Percentiles rank a stretch among this genome's conserved stretches.
Conservation (phyloP, 2,329 filamentous ascomycete genomes). For the Aspergillus ochraceus region DNA sequence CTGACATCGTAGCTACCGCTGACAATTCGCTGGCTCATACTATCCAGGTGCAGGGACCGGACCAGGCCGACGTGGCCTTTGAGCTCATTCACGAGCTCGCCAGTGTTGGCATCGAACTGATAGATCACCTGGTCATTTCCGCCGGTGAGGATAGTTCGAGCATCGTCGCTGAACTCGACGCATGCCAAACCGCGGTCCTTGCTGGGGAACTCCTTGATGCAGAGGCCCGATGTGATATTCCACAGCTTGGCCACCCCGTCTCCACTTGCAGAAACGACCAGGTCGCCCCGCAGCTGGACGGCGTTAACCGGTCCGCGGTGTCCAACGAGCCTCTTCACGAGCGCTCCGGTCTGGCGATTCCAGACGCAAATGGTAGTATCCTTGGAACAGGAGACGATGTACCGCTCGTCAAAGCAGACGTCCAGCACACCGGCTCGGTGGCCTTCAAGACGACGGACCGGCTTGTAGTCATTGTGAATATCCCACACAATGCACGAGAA, state of each 20-base stretch:
- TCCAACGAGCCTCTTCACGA: slow-evolving; percentile 77
- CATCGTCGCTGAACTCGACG: slow-evolving; percentile 93
- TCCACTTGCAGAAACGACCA: slow-evolving; percentile 88
- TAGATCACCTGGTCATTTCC: slow-evolving; percentile 96
- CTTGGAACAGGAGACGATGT: slow-evolving; percentile 97
- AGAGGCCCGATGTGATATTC: slow-evolving; percentile 86
- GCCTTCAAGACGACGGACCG: slow-evolving; percentile 72
- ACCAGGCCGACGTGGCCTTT: slow-evolving; percentile 83
- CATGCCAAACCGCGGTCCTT: slow-evolving; percentile 94
- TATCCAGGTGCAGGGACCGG: slow-evolving; percentile 87
- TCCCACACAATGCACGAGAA: slow-evolving; percentile 89
- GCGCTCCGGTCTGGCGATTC: slow-evolving; percentile 75
- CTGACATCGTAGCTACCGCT: slow-evolving; percentile 94
- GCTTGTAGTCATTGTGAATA: slow-evolving; percentile 73
- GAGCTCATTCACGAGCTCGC: slow-evolving; percentile 77
- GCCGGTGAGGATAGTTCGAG: slow-evolving; percentile 87
- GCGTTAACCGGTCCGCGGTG: slow-evolving; percentile 94
- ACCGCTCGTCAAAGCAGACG: slow-evolving; percentile 84
- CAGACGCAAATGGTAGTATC: slow-evolving; percentile 92
- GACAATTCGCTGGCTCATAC: slow-evolving; percentile 78
- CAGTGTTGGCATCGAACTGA: slow-evolving; percentile 91
- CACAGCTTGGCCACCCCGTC: slow-evolving; percentile 93
- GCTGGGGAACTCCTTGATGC: slow-evolving; percentile 84
- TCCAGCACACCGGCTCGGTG: slow-evolving; percentile 91
- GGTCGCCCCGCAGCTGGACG: slow-evolving; percentile 89